Conservation (phyloP, 768 basidiomycete genomes). For the Auricularia sp. region DNA sequence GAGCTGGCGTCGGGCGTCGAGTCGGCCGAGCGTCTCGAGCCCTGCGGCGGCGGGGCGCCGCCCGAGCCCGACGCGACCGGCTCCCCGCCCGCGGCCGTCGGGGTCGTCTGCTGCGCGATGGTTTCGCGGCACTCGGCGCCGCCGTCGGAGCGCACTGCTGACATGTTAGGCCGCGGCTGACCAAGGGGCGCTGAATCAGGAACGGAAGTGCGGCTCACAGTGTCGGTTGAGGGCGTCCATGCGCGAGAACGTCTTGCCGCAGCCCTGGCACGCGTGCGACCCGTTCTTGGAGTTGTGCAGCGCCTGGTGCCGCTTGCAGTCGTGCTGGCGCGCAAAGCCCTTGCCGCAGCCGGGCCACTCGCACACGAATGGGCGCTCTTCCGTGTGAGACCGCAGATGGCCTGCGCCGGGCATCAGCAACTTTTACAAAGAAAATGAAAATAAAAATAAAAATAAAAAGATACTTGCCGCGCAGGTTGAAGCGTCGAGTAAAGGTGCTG, state of each 20-base stretch:
- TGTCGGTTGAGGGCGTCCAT: constrained; percentile 79
- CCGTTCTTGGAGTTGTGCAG: constrained; percentile 77
- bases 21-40: neutral
- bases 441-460: too few relatives aligned
- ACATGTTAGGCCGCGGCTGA: neutral
- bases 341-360: constrained; percentile 92
- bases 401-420: constrained; percentile 33
- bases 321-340: constrained; percentile 90
- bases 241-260: constrained; percentile 89
- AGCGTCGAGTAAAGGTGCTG: constrained; percentile 91
- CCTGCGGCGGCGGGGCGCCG: neutral
- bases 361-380: constrained; percentile 89
- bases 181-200: neutral
- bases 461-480: constrained; percentile 65
- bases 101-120: neutral
- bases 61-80: neutral
- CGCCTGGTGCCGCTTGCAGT: constrained; percentile 95
- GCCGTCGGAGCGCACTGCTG: neutral
- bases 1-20: neutral
- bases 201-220: constrained; percentile 39
- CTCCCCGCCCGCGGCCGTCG: neutral
- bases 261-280: constrained; percentile 80
- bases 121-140: neutral
- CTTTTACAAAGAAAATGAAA: too few relatives aligned
- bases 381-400: constrained; percentile 89